These are phyloP conservation scores for Pichia sporocuriosa DNA, from an alignment of 805 yeast genomes.

Conservation along the genomic window DNA sequence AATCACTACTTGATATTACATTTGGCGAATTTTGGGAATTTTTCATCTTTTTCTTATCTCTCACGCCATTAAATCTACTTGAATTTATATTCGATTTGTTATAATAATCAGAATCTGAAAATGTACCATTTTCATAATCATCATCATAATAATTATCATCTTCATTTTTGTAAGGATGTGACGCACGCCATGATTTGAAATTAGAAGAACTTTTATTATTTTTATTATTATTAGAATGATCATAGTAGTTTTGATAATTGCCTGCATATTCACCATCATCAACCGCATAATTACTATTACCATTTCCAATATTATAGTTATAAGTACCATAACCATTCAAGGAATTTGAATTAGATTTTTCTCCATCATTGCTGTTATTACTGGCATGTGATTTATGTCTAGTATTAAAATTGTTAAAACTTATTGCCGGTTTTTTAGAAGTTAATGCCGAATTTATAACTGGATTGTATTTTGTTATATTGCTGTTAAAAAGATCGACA, in stretches of 20 bases:
- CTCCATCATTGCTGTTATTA: neutral
- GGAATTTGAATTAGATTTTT: neutral
- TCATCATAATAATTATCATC: slow-evolving; percentile 6
- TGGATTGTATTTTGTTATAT: slow-evolving; percentile 4
- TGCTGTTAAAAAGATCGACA: too few species aligned
- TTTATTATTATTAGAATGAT: neutral
- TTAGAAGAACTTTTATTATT: neutral
- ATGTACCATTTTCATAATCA: slow-evolving; percentile 1
- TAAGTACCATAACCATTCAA: neutral
- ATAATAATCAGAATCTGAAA: slow-evolving; percentile 1
- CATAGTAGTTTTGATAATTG: too few species aligned
- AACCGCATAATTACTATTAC: slow-evolving; percentile 3
- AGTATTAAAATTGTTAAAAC: neutral
- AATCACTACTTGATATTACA: slow-evolving; percentile 2
- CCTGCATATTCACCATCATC: slow-evolving; percentile 3
- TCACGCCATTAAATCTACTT: neutral
- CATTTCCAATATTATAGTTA: neutral
- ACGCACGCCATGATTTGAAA: slow-evolving; percentile 1
- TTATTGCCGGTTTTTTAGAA: too few species aligned
- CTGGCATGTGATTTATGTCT: neutral
- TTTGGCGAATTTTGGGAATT: slow-evolving; percentile 4
- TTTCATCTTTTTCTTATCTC: neutral
- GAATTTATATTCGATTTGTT: neutral
- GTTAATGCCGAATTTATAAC: too few species aligned
- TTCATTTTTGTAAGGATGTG: neutral